Percentiles rank a stretch among this genome's conserved stretches.
Conservation (phyloP, 2,329 filamentous ascomycete species). For the Ceratocystis eucalypticola region DNA sequence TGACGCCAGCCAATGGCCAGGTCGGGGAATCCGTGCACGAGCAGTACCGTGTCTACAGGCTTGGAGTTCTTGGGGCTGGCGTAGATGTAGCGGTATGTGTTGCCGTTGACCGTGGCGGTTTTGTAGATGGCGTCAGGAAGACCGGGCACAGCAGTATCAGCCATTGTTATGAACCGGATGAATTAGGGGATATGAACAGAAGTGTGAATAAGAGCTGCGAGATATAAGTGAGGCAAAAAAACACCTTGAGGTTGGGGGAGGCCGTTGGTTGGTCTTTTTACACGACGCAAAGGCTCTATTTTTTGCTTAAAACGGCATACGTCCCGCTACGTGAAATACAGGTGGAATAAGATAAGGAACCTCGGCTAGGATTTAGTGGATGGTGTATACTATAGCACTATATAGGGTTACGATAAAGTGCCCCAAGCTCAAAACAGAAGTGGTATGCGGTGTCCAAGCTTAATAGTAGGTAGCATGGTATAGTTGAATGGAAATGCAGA, state of each 20-base stretch:
- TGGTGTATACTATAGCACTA: too few relatives aligned
- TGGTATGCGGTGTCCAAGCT: too few relatives aligned
- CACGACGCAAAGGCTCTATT: neutral
- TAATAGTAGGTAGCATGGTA: too few relatives aligned
- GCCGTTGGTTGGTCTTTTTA: neutral
- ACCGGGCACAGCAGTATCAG: slow-evolving; percentile 22
- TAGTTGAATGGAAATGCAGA: too few relatives aligned
- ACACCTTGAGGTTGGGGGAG: neutral
- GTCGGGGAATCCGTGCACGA: slow-evolving; percentile 71
- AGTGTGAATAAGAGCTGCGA: too few relatives aligned
- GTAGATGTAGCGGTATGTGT: slow-evolving; percentile 51
- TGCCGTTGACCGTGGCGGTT: slow-evolving; percentile 35
- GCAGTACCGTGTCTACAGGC: slow-evolving; percentile 37
- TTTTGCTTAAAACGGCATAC: neutral
- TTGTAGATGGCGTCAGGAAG: slow-evolving; percentile 29
- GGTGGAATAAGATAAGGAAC: neutral
- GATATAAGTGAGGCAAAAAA: neutral
- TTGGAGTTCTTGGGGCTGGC: slow-evolving; percentile 35
- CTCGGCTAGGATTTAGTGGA: too few relatives aligned
- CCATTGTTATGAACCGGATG: neutral
- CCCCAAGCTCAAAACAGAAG: too few relatives aligned
- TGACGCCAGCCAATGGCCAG: slow-evolving; percentile 75
- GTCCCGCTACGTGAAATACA: neutral
- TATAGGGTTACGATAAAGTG: too few relatives aligned
- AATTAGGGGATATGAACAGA: too few relatives aligned